Conservation (phyloP, 805 yeast species). For the Candida golubevii region DNA sequence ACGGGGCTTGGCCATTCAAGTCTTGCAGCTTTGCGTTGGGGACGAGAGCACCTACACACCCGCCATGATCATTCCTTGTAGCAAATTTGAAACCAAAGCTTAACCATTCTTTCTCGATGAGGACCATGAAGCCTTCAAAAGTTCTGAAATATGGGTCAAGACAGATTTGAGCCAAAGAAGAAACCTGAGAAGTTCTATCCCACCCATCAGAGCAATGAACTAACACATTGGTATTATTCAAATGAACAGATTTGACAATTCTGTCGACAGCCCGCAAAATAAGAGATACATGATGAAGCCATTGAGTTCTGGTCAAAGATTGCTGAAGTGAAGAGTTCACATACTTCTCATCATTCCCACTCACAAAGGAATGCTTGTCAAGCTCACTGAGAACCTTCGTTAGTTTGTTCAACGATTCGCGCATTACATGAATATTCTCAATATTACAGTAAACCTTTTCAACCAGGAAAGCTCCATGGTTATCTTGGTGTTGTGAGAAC, state of each 20-base stretch:
- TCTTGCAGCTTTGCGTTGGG: constrained; percentile 13
- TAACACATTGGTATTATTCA: constrained; percentile 75
- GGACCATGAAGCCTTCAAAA: constrained; percentile 74
- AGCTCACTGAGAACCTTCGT: constrained; percentile 61
- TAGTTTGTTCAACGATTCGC: constrained; percentile 71
- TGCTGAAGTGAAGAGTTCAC: constrained; percentile 36
- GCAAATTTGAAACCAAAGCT: constrained; percentile 90
- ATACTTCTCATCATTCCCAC: constrained; percentile 9
- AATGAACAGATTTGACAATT: constrained; percentile 74
- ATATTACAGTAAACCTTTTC: constrained; percentile 82
- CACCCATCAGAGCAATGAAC: constrained; percentile 98
- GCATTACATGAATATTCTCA: constrained; percentile 93
- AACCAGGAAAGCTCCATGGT: constrained; percentile 24
- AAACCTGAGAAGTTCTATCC: constrained; percentile 92
- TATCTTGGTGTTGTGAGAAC: no score
- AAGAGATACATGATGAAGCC: constrained; percentile 71
- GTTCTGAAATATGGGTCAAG: constrained; percentile 90
- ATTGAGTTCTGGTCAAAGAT: constrained; percentile 59
- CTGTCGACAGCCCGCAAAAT: constrained; percentile 73
- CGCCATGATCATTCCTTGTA: constrained; percentile 77
- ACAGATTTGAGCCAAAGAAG: constrained; percentile 79
- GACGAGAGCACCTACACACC: constrained; percentile 38
- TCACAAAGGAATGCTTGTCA: constrained; percentile 48
- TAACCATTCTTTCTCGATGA: constrained; percentile 93
- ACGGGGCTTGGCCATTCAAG: no score